Base-by-base conservation (phyloP, 2,329 filamentous ascomycete genomes). In the Aureobasidium namibiae region DNA sequence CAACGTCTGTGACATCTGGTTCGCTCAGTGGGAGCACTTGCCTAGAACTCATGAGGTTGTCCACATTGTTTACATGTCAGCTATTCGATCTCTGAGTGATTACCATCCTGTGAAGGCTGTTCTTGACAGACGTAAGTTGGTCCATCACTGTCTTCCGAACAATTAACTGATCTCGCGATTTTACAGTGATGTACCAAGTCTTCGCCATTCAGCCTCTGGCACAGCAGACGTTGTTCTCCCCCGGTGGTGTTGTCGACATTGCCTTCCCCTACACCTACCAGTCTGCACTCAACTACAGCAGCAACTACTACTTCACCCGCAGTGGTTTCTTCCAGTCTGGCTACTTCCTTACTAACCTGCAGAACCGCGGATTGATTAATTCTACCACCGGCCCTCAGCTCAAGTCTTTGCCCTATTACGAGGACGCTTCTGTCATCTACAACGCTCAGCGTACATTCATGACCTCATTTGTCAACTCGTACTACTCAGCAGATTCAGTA, bases 11-110 rank as follows among this genome's bases (percentile, higher is more conserved):
- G 49, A 53, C 13, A 13, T 53, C 8, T 53, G 49, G 49, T 53
- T 53, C n/a, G 36, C 49, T 1, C 49, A 53, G 49, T 53, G 49
- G 49, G 49, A 53, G n/a, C 49, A 53, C 14, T 31, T 53, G 24
- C 3, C 49, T 1, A 53, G 49, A 31, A 53, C 49, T 8, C 49
- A 53, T 21, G 49, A 53, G 11, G 49, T 53, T 8, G 36, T 53
- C 16, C 49, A 53, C 6, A 53, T 53, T 8, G 36, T 53, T 3
- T 53, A 53, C 49, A 53, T 53, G 49, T 34, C 49, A 14, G 49
- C 49, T 41, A 53, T 53, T 9, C 49, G 49, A 6, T 21, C 49
- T 1, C 16, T 53, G 24, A 53, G 49, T 29, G 49, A 53, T 5
- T 9, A 7, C 1, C 49, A 53, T 14, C 49, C 49, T 14, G 36